These are phyloP conservation scores for Intubia oerlemansii DNA, from an alignment of 2,329 filamentous ascomycete genomes.

Conservation along the genomic window DNA sequence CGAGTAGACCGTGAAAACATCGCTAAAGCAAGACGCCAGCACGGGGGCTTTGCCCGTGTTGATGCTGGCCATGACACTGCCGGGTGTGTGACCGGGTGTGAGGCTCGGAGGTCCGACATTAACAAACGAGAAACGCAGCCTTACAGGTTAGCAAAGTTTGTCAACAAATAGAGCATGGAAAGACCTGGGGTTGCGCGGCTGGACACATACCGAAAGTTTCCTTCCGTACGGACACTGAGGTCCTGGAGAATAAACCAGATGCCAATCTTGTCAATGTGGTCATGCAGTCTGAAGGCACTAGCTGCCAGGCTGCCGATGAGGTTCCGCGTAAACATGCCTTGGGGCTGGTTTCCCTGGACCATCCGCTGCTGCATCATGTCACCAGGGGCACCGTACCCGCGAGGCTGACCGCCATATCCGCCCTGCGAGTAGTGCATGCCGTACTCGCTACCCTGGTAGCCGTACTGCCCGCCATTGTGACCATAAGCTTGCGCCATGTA, in stretches of 20 bases:
- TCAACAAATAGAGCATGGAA: no score
- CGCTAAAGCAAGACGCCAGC: conserved; percentile 67
- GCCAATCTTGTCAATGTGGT: conserved; percentile 59
- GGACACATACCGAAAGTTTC: conserved; percentile 58
- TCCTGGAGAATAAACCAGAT: conserved; percentile 97
- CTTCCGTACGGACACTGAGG: conserved; percentile 82
- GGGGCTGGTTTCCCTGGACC: conserved; percentile 29
- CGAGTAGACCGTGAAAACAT: conserved; percentile 80
- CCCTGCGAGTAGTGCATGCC: conserved; percentile 6
- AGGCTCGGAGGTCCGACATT: conserved; percentile 44
- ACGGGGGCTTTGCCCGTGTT: conserved; percentile 63
- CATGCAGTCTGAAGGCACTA: conserved; percentile 66
- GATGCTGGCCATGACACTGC: conserved; percentile 16
- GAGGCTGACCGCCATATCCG: conserved; percentile 11
- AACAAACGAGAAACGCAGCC: conserved; percentile 54
- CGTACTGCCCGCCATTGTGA: conserved; percentile 5
- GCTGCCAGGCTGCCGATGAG: conserved; percentile 81
- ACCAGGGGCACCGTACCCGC: conserved; percentile 11
- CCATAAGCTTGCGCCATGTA: no score
- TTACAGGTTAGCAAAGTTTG: no score
- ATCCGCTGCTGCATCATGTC: conserved; percentile 15
- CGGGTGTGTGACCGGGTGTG: conserved; percentile 14
- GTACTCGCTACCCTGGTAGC: conserved; percentile 9
- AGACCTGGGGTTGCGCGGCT: no score
- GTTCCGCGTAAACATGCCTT: conserved; percentile 84